Percentiles rank a stretch among this genome's conserved stretches.
Conservation (phyloP, 495 filamentous ascomycete species). For the Corynascus novoguineensis region DNA sequence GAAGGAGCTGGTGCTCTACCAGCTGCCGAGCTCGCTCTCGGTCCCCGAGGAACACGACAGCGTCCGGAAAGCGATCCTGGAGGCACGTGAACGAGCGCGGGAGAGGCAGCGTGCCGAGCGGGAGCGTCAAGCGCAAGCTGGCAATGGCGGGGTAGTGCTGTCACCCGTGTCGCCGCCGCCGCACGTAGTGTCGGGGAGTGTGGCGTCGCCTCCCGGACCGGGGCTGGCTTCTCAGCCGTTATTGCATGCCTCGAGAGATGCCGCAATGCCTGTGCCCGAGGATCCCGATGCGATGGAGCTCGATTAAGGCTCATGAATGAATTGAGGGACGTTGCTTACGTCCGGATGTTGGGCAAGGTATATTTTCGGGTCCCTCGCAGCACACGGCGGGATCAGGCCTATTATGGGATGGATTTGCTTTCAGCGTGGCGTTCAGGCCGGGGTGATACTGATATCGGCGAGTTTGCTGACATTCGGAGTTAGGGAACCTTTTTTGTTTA, state of each 20-base stretch:
- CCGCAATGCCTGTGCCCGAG: too few relatives aligned
- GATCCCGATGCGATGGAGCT: constrained; percentile 71
- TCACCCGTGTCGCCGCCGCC: not conserved
- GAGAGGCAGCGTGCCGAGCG: constrained; percentile 36
- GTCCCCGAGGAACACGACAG: constrained; percentile 72
- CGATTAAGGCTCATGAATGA: constrained; percentile 38
- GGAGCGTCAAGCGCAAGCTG: not conserved
- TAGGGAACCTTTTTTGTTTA: not conserved
- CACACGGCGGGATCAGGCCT: not conserved
- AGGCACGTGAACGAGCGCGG: constrained; percentile 63
- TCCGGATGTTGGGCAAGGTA: too few relatives aligned
- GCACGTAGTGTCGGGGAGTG: not conserved
- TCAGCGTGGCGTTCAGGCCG: constrained; percentile 13
- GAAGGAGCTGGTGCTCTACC: constrained; percentile 77
- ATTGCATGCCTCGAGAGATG: constrained; percentile 15
- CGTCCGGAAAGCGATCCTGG: constrained; percentile 80
- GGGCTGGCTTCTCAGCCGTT: constrained; percentile 7
- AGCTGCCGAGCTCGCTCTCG: constrained; percentile 67
- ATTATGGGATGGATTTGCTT: constrained; percentile 1
- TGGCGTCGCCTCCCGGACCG: too few relatives aligned
- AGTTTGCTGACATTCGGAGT: not conserved
- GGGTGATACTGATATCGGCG: not conserved
- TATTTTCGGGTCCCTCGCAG: not conserved
- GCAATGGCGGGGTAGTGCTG: not conserved
- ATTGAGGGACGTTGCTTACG: not conserved